Conservation (phyloP, 495 filamentous ascomycete species). For the Apodospora peruviana region DNA sequence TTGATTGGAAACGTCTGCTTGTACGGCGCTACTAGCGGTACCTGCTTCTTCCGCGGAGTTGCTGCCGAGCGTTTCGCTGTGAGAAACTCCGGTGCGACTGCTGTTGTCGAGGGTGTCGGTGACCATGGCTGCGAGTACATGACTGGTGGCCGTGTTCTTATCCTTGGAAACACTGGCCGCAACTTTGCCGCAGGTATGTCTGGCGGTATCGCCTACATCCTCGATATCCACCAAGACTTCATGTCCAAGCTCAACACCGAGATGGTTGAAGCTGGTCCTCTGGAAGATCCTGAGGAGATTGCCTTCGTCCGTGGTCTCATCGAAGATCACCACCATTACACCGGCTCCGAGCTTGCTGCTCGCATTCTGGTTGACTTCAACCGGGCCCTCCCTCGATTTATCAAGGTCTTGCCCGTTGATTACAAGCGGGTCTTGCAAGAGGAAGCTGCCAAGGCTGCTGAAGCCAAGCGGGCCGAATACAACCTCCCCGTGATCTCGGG, state of each 20-base stretch:
- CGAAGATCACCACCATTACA: slow-evolving; percentile 99
- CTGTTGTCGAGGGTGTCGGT: slow-evolving; percentile 95
- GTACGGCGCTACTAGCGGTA: slow-evolving; percentile 90
- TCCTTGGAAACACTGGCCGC: slow-evolving; percentile 89
- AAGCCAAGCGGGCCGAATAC: slow-evolving; percentile 76
- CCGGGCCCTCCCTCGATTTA: slow-evolving; percentile 82
- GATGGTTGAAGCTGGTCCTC: slow-evolving; percentile 89
- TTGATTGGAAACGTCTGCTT: slow-evolving; percentile 96
- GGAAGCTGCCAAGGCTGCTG: slow-evolving; percentile 77
- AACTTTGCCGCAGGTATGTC: slow-evolving; percentile 99
- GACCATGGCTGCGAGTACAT: slow-evolving; percentile 99
- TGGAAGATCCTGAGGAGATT: slow-evolving; percentile 89
- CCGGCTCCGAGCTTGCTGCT: slow-evolving; percentile 92
- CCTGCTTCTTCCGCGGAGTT: slow-evolving; percentile 96
- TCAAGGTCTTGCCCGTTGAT: slow-evolving; percentile 93
- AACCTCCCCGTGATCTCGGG: slow-evolving; percentile 74
- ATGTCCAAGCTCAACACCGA: slow-evolving; percentile 93
- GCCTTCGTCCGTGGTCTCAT: slow-evolving; percentile 90
- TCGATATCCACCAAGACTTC: slow-evolving; percentile 92
- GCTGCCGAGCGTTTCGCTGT: slow-evolving; percentile 98
- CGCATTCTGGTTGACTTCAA: slow-evolving; percentile 96
- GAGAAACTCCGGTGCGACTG: slow-evolving; percentile 94
- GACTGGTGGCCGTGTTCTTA: slow-evolving; percentile 91
- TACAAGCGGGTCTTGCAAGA: slow-evolving; percentile 93
- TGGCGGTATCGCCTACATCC: slow-evolving; percentile 94